Evolutionary conservation across 1,139 yeast genomes (phyloP).

Genomic region (Blastobotrys persicus): DNA sequence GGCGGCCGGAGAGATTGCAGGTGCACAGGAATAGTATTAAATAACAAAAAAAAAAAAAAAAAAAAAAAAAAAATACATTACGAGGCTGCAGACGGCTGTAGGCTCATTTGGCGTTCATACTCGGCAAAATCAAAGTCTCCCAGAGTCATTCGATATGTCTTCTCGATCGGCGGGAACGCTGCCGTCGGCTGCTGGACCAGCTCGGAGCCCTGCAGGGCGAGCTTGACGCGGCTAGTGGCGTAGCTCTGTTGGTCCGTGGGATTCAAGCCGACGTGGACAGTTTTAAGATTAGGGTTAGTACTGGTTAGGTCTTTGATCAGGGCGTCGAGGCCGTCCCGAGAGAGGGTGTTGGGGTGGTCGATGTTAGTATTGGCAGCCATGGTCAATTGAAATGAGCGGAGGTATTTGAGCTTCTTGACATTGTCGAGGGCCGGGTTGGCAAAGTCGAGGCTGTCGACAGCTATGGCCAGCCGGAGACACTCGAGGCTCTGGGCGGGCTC

Average conservation of each 20-base stretch:
- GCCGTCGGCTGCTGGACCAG: not conserved
- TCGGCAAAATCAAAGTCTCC: not conserved
- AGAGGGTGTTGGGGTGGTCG: not conserved
- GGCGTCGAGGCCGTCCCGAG: not conserved
- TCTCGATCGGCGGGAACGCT: not conserved
- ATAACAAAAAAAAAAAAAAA: slow-evolving; percentile 4
- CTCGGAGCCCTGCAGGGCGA: not conserved
- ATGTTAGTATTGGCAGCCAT: not conserved
- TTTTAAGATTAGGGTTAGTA: not conserved
- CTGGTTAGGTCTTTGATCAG: not conserved
- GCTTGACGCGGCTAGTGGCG: not conserved
- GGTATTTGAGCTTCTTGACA: not conserved
- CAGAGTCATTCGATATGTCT: not conserved
- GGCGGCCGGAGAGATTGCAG: too few relatives aligned
- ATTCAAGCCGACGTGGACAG: not conserved
- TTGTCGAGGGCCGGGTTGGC: not conserved
- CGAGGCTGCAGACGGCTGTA: not conserved
- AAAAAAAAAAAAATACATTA: slow-evolving; percentile 3
- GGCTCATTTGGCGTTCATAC: not conserved
- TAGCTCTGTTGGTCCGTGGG: not conserved
- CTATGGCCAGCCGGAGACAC: not conserved
- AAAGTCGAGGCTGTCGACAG: not conserved
- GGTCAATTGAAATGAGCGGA: not conserved
- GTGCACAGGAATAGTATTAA: not conserved
- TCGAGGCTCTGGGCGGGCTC: not conserved